Conservation (phyloP, 2,329 filamentous ascomycete species). For the Ceratocystis albifundus region DNA sequence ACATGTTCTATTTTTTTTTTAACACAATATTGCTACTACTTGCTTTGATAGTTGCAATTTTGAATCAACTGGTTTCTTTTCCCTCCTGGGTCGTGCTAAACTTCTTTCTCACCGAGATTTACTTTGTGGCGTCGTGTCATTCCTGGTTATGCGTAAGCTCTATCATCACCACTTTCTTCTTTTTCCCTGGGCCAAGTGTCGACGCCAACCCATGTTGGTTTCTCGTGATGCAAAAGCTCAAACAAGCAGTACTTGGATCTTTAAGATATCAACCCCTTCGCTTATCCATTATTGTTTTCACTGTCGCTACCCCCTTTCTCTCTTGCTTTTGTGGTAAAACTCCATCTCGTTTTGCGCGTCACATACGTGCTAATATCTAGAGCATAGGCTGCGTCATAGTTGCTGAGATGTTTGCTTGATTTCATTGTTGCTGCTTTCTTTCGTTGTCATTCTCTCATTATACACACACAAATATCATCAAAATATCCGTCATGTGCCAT, state of each 20-base stretch:
- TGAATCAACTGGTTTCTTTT: slow-evolving; percentile 6
- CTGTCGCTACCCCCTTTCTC: no score
- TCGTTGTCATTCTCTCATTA: not conserved
- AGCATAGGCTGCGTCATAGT: no score
- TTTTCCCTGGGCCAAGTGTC: not conserved
- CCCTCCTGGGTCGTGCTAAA: not conserved
- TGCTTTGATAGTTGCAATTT: not conserved
- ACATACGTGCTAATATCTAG: no score
- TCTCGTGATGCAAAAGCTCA: no score
- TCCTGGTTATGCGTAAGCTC: not conserved
- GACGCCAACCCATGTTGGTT: no score
- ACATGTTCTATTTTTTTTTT: not conserved
- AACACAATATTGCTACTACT: not conserved
- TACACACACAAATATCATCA: not conserved
- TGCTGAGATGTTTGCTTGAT: no score
- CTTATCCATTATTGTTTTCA: not conserved
- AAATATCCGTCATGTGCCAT: no score
- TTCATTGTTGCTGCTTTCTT: not conserved
- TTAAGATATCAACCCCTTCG: not conserved
- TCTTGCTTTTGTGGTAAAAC: no score
- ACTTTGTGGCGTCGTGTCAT: not conserved
- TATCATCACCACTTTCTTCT: not conserved
- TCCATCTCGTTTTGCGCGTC: no score
- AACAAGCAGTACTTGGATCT: not conserved
- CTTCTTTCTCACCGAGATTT: not conserved